Evolutionary conservation across 768 basidiomycete species (phyloP).

Genomic region (Harrya chromipes): DNA sequence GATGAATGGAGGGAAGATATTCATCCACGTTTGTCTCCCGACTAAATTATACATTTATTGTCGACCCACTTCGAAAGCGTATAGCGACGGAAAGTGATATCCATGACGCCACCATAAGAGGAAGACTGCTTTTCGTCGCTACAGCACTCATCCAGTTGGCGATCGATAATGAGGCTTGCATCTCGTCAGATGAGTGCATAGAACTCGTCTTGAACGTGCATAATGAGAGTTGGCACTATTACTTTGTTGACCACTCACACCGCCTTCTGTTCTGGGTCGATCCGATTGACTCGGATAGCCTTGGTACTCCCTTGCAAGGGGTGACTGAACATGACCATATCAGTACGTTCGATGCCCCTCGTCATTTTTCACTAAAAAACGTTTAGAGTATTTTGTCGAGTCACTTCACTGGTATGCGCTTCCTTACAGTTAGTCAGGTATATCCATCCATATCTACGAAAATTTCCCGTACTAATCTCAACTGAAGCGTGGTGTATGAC

Average conservation of each 20-base stretch:
- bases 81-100: too few species aligned
- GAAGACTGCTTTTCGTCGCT: too few species aligned
- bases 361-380: not conserved
- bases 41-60: too few species aligned
- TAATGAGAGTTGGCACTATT: constrained; percentile 5
- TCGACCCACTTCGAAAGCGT: too few species aligned
- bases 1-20: too few species aligned
- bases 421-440: not conserved
- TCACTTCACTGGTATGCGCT: constrained; percentile 14
- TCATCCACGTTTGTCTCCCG: too few species aligned
- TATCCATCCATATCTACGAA: not conserved
- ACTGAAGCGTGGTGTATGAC: not conserved
- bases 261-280: constrained; percentile 19
- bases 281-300: not conserved
- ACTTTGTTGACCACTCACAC: constrained; percentile 17
- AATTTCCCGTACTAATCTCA: not conserved
- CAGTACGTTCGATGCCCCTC: constrained; percentile 4
- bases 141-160: too few species aligned
- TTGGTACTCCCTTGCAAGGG: constrained; percentile 6
- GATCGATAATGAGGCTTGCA: not conserved
- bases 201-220: constrained; percentile 5
- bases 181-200: not conserved
- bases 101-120: too few species aligned
- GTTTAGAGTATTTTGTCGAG: constrained; percentile 11
- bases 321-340: constrained; percentile 6